Percentiles rank a stretch among this genome's conserved stretches.
phyloP scores from a whole-genome alignment of 495 filamentous ascomycete species.

The Lasiosphaeria ovina region DNA sequence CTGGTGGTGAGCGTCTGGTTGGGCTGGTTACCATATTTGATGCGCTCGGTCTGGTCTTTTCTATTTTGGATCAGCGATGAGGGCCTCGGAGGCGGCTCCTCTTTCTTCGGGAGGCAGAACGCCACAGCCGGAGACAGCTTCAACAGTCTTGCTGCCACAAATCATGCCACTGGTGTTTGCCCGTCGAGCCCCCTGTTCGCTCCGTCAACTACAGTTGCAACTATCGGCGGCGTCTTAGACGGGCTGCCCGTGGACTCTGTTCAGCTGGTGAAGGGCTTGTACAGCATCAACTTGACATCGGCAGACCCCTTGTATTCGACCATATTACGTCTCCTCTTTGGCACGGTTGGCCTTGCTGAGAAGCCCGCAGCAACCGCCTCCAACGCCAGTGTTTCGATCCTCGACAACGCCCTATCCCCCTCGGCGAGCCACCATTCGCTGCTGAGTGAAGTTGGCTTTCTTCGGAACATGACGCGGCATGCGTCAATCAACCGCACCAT shows the following conservation, averaged over 20 bases:
- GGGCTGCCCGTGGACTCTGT: conserved; percentile 26
- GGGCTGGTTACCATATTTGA: conserved; percentile 81
- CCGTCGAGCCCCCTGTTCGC: conserved; percentile 47
- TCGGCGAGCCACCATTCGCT: conserved; percentile 41
- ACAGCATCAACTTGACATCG: conserved; percentile 26
- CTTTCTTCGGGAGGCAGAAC: conserved; percentile 26
- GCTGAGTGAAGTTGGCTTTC: conserved; percentile 68
- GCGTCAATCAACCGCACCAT: conserved; percentile 73
- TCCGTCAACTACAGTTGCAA: conserved; percentile 35
- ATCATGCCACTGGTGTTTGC: conserved; percentile 33
- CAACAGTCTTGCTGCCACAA: conserved; percentile 14
- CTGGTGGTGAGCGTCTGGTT: conserved; percentile 88
- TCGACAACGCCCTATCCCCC: conserved; percentile 1
- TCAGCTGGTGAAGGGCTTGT: conserved; percentile 28
- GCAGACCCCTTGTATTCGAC: conserved; percentile 28
- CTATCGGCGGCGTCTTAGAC: conserved; percentile 30
- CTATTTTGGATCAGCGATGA: conserved; percentile 96
- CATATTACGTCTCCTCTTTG: conserved; percentile 29
- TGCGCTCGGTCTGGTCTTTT: conserved; percentile 86
- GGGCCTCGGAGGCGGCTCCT: conserved; percentile 59
- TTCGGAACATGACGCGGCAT: conserved; percentile 71
- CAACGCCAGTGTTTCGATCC: conserved; percentile 13
- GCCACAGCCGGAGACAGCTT: conserved; percentile 6
- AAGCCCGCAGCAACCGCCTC: conserved; percentile 14
- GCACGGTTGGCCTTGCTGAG: conserved; percentile 24